Percentiles rank a stretch among this genome's conserved stretches.
Conservation (phyloP, 2,329 filamentous ascomycete genomes). For the Myrmaecium sp. region DNA sequence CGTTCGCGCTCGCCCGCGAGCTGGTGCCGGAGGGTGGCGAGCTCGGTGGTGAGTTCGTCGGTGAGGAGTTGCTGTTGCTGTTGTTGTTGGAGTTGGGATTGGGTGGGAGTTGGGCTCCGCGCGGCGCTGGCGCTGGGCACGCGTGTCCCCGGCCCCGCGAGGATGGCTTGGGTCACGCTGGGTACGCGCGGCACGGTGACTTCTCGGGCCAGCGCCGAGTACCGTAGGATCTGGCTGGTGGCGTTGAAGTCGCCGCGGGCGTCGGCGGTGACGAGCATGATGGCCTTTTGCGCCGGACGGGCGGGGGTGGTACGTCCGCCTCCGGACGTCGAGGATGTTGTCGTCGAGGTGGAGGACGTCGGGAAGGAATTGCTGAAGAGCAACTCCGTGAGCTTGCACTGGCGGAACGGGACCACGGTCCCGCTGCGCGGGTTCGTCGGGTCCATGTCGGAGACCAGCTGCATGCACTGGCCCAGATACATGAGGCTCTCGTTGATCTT, state of each 20-base stretch:
- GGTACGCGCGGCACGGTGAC: conserved; percentile 82
- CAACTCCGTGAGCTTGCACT: conserved; percentile 36
- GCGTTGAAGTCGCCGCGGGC: conserved; percentile 89
- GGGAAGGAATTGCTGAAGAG: conserved; percentile 34
- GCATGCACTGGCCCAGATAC: conserved; percentile 93
- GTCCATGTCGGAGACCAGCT: conserved; percentile 75
- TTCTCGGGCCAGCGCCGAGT: conserved; percentile 82
- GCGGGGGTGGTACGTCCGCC: too few relatives aligned
- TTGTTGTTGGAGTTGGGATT: conserved; percentile 22
- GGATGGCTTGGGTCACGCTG: conserved; percentile 46
- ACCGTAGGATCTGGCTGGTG: conserved; percentile 87
- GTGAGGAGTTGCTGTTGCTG: conserved; percentile 17
- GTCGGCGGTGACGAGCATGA: conserved; percentile 95
- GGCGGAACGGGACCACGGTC: conserved; percentile 58
- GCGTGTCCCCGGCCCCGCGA: conserved; percentile 16
- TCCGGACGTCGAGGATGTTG: too few relatives aligned
- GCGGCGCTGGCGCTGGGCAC: conserved; percentile 11
- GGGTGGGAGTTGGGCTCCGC: conserved; percentile 22
- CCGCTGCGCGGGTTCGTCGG: conserved; percentile 50
- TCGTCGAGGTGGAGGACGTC: conserved; percentile 26
- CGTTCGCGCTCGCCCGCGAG: conserved; percentile 60
- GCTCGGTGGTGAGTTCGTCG: conserved; percentile 70
- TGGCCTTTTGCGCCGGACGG: conserved; percentile 64
- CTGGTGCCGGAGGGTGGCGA: conserved; percentile 67
- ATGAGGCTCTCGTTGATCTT: conserved; percentile 98